Conservation (phyloP, 1,284 basidiomycete genomes). For the Trichosporon sp. region DNA sequence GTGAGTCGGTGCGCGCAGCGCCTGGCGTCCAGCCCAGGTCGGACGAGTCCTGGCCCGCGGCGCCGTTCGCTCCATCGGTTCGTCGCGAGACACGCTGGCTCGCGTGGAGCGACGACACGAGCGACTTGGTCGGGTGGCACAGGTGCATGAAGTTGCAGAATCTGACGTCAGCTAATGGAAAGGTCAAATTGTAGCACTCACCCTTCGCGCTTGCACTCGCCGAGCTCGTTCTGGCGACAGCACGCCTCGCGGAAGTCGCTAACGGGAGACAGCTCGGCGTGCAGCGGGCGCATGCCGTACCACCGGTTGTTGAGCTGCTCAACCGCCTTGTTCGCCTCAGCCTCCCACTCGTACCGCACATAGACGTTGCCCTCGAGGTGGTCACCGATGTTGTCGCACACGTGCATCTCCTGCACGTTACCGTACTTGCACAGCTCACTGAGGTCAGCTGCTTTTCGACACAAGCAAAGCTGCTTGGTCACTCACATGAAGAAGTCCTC, state of each 20-base stretch:
- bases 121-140: conserved; percentile 76
- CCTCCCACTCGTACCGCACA: conserved; percentile 97
- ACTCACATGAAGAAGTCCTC: conserved; percentile 81
- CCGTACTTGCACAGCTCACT: conserved; percentile 90
- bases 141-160: conserved; percentile 99
- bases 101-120: conserved; percentile 74
- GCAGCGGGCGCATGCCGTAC: conserved; percentile 97
- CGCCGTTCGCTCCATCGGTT: conserved; percentile 41
- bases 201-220: conserved; percentile 92
- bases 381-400: conserved; percentile 99
- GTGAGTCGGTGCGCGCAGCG: conserved; percentile 25
- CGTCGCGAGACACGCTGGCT: conserved; percentile 82
- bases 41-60: conserved; percentile 26
- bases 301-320: conserved; percentile 93
- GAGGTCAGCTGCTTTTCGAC: not conserved
- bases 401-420: conserved; percentile 91
- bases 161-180: conserved; percentile 52
- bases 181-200: conserved; percentile 38
- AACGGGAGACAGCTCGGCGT: conserved; percentile 96
- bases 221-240: conserved; percentile 96
- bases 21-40: conserved; percentile 52
- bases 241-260: conserved; percentile 99
- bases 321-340: conserved; percentile 91
- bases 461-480: no score
- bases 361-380: conserved; percentile 99